Evolutionary conservation across 176 grass and related monocot genomes (phyloP).

Genomic region (Metroxylon sagu): DNA sequence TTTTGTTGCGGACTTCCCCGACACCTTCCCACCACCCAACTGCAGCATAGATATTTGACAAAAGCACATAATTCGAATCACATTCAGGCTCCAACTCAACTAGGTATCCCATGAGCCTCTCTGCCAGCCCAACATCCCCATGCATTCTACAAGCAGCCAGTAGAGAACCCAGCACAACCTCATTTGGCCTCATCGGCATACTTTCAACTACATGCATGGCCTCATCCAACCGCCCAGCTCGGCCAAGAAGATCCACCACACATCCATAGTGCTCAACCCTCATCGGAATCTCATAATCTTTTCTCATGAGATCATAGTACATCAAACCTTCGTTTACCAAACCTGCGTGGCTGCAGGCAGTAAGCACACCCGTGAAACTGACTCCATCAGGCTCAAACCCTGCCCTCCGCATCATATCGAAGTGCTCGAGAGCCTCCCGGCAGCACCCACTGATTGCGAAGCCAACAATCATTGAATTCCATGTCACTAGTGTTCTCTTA

Average conservation of each 20-base stretch:
- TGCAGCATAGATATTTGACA: conserved; percentile 64
- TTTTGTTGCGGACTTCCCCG: conserved; percentile 32
- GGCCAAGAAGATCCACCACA: conserved; percentile 66
- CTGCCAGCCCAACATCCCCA: conserved; percentile 32
- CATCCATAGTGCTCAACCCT: conserved; percentile 71
- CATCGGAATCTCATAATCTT: conserved; percentile 17
- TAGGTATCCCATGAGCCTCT: conserved; percentile 51
- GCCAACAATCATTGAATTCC: conserved; percentile 55
- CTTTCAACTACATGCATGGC: conserved; percentile 29
- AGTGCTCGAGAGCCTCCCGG: conserved; percentile 33
- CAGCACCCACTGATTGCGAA: conserved; percentile 37
- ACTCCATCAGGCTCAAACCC: conserved; percentile 47
- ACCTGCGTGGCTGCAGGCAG: conserved; percentile 50
- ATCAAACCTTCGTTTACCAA: conserved; percentile 34
- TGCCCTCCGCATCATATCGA: conserved; percentile 42
- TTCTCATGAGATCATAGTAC: conserved; percentile 38
- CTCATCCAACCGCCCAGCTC: conserved; percentile 39
- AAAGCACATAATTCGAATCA: conserved; percentile 51
- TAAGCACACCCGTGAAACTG: conserved; percentile 55
- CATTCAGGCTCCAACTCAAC: conserved; percentile 47
- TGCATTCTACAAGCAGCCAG: conserved; percentile 50
- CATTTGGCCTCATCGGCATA: conserved; percentile 53
- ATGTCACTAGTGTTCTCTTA: conserved; percentile 45
- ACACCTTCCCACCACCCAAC: conserved; percentile 44
- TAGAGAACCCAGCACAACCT: conserved; percentile 65